Conservation (phyloP, 805 yeast genomes). For the Myxozyma neglecta region DNA sequence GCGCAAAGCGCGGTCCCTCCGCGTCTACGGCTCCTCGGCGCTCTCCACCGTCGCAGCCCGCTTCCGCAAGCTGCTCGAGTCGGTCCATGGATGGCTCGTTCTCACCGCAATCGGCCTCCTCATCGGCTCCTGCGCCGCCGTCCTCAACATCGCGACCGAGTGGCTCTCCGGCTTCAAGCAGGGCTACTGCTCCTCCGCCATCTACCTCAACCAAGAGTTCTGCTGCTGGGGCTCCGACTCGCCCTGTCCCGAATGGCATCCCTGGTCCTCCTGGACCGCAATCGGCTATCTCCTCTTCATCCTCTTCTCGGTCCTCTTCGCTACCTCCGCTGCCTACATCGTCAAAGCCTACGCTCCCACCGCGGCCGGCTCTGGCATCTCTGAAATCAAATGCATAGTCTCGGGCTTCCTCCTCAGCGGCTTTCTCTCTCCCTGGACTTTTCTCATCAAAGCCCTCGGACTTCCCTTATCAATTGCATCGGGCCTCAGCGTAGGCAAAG, state of each 20-base stretch:
- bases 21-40: conserved; percentile 3
- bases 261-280: conserved; percentile 54
- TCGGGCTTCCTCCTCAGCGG: conserved; percentile 82
- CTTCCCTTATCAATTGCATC: conserved; percentile 90
- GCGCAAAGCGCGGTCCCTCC: conserved; percentile 9
- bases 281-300: conserved; percentile 58
- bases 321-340: conserved; percentile 62
- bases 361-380: conserved; percentile 97
- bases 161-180: conserved; percentile 76
- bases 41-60: conserved; percentile 7
- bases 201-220: conserved; percentile 69
- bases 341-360: conserved; percentile 73
- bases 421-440: conserved; percentile 71
- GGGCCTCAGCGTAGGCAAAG: conserved; percentile 93
- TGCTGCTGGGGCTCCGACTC: conserved; percentile 74
- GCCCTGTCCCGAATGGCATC: conserved; percentile 65
- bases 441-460: conserved; percentile 72
- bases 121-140: conserved; percentile 83
- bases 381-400: conserved; percentile 92
- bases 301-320: conserved; percentile 58
- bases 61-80: conserved; percentile 31
- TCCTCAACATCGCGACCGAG: conserved; percentile 76
- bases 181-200: conserved; percentile 72
- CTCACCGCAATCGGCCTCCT: conserved; percentile 70
- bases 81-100: conserved; percentile 66